These are phyloP conservation scores for Claviceps citrina DNA, from an alignment of 2,329 filamentous ascomycete species.

Conservation along the genomic window DNA sequence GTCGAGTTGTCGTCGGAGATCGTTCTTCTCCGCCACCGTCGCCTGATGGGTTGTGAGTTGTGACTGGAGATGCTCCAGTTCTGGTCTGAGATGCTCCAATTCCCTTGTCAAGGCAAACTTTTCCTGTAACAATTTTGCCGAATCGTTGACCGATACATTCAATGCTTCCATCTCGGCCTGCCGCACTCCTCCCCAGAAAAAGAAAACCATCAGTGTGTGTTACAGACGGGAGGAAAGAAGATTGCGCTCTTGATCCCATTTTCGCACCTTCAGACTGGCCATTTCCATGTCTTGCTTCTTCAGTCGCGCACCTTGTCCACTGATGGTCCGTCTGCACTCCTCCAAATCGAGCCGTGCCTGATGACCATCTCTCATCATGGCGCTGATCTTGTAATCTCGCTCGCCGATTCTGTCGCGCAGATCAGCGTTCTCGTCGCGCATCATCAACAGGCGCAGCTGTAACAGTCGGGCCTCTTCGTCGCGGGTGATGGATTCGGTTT, in stretches of 20 bases:
- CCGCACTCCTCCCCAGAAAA: too few species aligned
- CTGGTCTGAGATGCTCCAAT: constrained; percentile 36
- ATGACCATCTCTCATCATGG: constrained; percentile 25
- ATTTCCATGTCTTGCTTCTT: constrained; percentile 34
- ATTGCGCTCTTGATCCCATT: not conserved
- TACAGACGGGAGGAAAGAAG: not conserved
- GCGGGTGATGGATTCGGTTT: constrained; percentile 52
- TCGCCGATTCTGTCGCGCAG: constrained; percentile 47
- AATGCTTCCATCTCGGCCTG: constrained; percentile 59
- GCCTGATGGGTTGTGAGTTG: constrained; percentile 47
- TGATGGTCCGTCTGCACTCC: constrained; percentile 25
- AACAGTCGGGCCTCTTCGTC: constrained; percentile 61
- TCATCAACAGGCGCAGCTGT: constrained; percentile 51
- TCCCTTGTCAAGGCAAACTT: constrained; percentile 39
- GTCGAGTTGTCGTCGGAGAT: constrained; percentile 62
- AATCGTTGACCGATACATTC: constrained; percentile 51
- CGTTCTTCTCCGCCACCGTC: constrained; percentile 62
- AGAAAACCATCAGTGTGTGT: not conserved
- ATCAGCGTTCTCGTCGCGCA: constrained; percentile 58
- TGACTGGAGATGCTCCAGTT: constrained; percentile 39
- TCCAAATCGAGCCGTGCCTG: constrained; percentile 28
- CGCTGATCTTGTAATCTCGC: constrained; percentile 43
- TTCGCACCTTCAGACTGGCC: constrained; percentile 32
- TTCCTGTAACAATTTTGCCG: constrained; percentile 49
- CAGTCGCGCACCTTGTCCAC: constrained; percentile 31